Evolutionary conservation across 202 grass and related monocot genomes (phyloP).

Genomic region (Zoysia matrella): DNA sequence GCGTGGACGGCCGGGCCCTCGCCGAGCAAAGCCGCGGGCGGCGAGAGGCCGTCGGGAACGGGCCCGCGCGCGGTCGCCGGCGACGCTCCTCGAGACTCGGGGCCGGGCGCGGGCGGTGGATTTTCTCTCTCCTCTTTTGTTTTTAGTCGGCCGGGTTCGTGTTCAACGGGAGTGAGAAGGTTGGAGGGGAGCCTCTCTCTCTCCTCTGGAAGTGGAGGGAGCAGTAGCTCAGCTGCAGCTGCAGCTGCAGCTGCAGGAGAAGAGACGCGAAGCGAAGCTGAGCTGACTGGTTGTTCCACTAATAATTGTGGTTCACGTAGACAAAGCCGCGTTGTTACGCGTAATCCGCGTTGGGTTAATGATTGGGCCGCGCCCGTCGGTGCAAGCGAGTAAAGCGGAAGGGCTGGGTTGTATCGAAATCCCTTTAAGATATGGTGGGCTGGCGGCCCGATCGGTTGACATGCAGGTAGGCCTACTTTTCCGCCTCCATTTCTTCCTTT

Average conservation of each 20-base stretch:
- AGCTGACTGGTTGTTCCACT: not conserved
- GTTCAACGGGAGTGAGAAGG: conserved; percentile 41
- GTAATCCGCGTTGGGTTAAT: not conserved
- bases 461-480: too few species aligned
- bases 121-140: not conserved
- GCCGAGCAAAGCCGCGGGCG: conserved; percentile 3
- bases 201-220: not conserved
- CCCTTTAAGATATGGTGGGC: too few species aligned
- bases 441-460: too few species aligned
- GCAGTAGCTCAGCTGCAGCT: not conserved
- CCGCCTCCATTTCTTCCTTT: too few species aligned
- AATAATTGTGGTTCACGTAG: not conserved
- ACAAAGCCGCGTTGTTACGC: not conserved
- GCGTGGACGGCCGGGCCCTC: conserved; percentile 23
- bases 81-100: conserved; percentile 30
- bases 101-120: conserved; percentile 1
- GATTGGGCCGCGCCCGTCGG: not conserved
- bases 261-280: conserved; percentile 17
- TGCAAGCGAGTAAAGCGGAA: too few species aligned
- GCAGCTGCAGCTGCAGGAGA: not conserved
- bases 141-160: not conserved
- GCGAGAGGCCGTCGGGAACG: conserved; percentile 8
- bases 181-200: not conserved
- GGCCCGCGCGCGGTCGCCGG: conserved; percentile 24
- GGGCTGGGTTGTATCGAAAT: too few species aligned